Conservation (phyloP, 495 filamentous ascomycete genomes). For the Annulohypoxylon moriforme region DNA sequence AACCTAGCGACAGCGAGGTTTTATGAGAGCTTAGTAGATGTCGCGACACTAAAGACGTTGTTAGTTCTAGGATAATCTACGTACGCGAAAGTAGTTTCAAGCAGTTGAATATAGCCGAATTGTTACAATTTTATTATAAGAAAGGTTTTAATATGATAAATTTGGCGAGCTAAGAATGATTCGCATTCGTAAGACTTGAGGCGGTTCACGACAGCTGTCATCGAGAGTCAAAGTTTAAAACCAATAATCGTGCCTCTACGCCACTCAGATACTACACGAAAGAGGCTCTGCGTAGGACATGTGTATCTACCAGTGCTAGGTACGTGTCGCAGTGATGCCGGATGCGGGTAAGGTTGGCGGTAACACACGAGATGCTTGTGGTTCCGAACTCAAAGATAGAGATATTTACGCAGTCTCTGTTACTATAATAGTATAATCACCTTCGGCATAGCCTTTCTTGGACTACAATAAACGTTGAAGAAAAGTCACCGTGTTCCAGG, state of each 20-base stretch:
- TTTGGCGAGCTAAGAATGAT: background rate
- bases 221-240: slow-evolving; percentile 22
- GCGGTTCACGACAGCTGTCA: slow-evolving; percentile 34
- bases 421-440: background rate
- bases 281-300: slow-evolving; percentile 22
- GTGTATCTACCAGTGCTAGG: background rate
- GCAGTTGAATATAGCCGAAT: background rate
- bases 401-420: background rate
- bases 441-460: background rate
- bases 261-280: slow-evolving; percentile 4
- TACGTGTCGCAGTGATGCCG: slow-evolving; percentile 4
- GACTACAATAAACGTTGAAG: background rate
- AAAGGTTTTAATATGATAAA: background rate
- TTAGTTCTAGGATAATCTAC: too few relatives aligned
- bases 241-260: background rate
- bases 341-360: background rate
- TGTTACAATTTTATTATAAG: background rate
- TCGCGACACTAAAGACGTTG: too few relatives aligned
- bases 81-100: background rate
- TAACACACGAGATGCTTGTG: background rate
- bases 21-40: too few relatives aligned
- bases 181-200: slow-evolving; percentile 21
- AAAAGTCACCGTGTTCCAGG: background rate
- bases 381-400: background rate
- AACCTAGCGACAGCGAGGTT: too few relatives aligned